Base-by-base conservation (phyloP, 495 filamentous ascomycete genomes). In the Aeminium ludgeri region DNA sequence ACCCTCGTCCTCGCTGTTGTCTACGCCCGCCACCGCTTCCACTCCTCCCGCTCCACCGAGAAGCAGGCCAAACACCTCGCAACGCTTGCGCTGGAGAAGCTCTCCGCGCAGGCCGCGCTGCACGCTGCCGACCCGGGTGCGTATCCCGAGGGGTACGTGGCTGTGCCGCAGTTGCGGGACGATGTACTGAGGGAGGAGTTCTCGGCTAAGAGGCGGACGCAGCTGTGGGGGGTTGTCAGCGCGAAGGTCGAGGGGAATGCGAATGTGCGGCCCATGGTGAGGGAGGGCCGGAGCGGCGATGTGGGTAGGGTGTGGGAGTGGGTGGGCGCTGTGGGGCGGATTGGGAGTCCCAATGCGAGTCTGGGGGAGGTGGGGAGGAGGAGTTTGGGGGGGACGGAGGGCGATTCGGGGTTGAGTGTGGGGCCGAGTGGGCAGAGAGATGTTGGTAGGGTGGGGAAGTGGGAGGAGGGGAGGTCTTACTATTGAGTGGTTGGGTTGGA, bases 291-390 rank as follows among this genome's bases (percentile, higher is more conserved):
- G 36, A 80, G 70, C 47, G 89, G 89, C 13, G 89, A 99, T 55
- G 73, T 95, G 38, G 76, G 80, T 11, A 70, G 83, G 35, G 77
- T 81, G 13, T 99, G 89, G 89, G 87, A 93, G 56, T 99, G 89
- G 89, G 86, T 94, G 55, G 89, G 89, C 0, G 68, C 74, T 7
- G 61, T 69, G 7, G 37, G 40, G n/a, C 25, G 41, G 43, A 15
- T 50, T 18, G 48, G 46, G 43, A 44, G 43, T 12, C 35, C 36
- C 27, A 15, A 32, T 12, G 37, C 19, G 37, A 23, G 36, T 29
- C 12, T 20, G 27, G 41, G 17, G 40, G 38, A 37, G 41, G 48
- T 16, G 41, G 46, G 2, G 16, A 43, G 17, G 48, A 46, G 17
- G 42, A 34, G 29, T 46, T 46, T 42, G 43, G 48, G 25, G 29